These are phyloP conservation scores for Aspergillus floridensis DNA, from an alignment of 2,329 filamentous ascomycete genomes.

Conservation along the genomic window DNA sequence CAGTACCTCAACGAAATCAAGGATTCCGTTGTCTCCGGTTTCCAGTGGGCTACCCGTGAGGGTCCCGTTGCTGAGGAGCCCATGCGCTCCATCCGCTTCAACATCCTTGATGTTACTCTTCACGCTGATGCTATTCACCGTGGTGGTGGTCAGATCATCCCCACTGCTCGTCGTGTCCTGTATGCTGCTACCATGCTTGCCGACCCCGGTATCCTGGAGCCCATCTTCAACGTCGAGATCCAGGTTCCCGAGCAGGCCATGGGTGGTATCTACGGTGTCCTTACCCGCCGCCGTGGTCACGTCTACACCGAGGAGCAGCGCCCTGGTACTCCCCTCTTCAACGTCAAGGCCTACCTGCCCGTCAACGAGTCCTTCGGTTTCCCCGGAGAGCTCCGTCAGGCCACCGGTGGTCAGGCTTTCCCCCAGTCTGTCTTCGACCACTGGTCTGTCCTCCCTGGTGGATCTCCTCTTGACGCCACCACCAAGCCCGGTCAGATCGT, in stretches of 20 bases:
- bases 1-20: constrained; percentile 99
- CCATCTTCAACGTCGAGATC: constrained; percentile 98
- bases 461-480: constrained; percentile 79
- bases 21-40: constrained; percentile 98
- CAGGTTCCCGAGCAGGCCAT: constrained; percentile 97
- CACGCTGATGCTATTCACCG: constrained; percentile 99
- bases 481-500: constrained; percentile 82
- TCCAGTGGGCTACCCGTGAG: constrained; percentile 99
- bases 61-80: constrained; percentile 98
- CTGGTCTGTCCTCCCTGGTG: constrained; percentile 95
- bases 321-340: constrained; percentile 98
- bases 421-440: constrained; percentile 98
- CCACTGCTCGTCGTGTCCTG: constrained; percentile 94
- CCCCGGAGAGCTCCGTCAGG: constrained; percentile 91
- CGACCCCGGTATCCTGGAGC: constrained; percentile 88
- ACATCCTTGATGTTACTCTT: constrained; percentile 98
- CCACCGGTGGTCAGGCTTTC: constrained; percentile 97
- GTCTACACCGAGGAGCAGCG: constrained; percentile 99
- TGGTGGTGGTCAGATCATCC: constrained; percentile 98
- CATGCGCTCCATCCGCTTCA: constrained; percentile 95
- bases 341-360: constrained; percentile 95
- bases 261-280: constrained; percentile 99
- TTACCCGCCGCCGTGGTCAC: constrained; percentile 96
- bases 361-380: constrained; percentile 99
- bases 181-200: constrained; percentile 91